Conservation (phyloP, 768 basidiomycete genomes). For the Auricularia heimuer region DNA sequence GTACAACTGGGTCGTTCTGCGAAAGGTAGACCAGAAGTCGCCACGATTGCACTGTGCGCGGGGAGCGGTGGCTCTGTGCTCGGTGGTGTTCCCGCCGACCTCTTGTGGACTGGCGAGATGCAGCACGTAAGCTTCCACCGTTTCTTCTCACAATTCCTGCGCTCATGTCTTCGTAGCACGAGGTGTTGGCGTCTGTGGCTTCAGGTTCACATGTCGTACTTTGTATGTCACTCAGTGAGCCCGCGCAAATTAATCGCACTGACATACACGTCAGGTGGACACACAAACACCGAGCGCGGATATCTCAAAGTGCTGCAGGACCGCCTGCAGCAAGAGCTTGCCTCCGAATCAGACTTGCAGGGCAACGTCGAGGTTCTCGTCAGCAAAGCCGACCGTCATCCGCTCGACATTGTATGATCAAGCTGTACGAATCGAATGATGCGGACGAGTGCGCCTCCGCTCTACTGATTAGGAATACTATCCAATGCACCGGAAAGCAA, state of each 20-base stretch:
- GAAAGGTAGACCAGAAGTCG: slow-evolving; percentile 28
- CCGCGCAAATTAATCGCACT: slow-evolving; percentile 5
- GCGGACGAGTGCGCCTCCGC: too few species aligned
- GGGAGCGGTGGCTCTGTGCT: slow-evolving; percentile 81
- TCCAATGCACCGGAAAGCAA: too few species aligned
- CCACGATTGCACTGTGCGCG: slow-evolving; percentile 80
- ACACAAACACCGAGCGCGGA: slow-evolving; percentile 92
- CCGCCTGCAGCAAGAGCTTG: slow-evolving; percentile 48
- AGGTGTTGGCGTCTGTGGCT: slow-evolving; percentile 73
- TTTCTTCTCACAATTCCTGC: neutral
- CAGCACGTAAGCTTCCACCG: slow-evolving; percentile 47
- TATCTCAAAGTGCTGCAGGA: slow-evolving; percentile 70
- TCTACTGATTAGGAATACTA: too few species aligned
- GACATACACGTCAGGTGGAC: slow-evolving; percentile 47
- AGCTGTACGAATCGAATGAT: too few species aligned
- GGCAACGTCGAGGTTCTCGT: slow-evolving; percentile 49
- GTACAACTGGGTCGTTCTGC: slow-evolving; percentile 15
- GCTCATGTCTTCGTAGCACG: slow-evolving; percentile 48
- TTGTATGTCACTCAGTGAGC: slow-evolving; percentile 39
- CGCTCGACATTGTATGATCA: slow-evolving; percentile 53
- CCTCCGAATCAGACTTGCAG: slow-evolving; percentile 16
- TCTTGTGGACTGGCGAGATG: slow-evolving; percentile 93
- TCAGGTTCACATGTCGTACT: slow-evolving; percentile 71
- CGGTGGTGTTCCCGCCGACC: slow-evolving; percentile 61
- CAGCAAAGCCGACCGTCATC: slow-evolving; percentile 65